Percentiles rank a stretch among this genome's conserved stretches.
These are phyloP conservation scores for Apiosordaria backusii DNA, from an alignment of 495 filamentous ascomycete genomes.

Conservation along the genomic window DNA sequence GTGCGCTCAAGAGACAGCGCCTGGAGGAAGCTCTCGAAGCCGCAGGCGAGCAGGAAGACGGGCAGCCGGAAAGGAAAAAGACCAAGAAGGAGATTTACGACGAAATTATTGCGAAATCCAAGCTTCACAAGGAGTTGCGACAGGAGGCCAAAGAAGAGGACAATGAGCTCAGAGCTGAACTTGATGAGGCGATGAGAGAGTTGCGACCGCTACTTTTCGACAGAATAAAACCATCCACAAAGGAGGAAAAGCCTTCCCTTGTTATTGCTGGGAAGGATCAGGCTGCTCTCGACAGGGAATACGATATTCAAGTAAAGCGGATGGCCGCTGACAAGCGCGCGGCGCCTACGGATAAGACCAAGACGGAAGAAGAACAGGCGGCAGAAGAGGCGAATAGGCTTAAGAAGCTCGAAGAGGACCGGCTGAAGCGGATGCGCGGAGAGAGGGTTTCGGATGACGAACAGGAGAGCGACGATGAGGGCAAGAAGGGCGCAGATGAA, in stretches of 20 bases:
- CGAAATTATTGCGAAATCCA: constrained; percentile 96
- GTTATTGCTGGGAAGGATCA: constrained; percentile 58
- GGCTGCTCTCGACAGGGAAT: constrained; percentile 67
- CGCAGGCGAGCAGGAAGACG: constrained; percentile 42
- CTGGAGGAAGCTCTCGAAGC: constrained; percentile 33
- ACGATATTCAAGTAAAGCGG: constrained; percentile 76
- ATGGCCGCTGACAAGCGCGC: constrained; percentile 79
- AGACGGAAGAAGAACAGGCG: constrained; percentile 84
- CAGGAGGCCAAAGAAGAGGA: constrained; percentile 93
- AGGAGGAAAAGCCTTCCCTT: constrained; percentile 50
- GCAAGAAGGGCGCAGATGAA: constrained; percentile 35
- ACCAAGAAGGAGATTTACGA: constrained; percentile 94
- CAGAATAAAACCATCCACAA: constrained; percentile 25
- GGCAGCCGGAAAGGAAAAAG: constrained; percentile 75
- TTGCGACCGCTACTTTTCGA: constrained; percentile 66
- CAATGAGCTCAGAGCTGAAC: constrained; percentile 61
- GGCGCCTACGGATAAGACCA: constrained; percentile 77
- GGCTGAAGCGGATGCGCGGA: constrained; percentile 71
- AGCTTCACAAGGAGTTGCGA: constrained; percentile 72
- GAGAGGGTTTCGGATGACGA: constrained; percentile 49
- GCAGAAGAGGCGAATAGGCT: constrained; percentile 70
- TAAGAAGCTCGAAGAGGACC: constrained; percentile 74
- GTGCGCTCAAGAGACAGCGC: constrained; percentile 57
- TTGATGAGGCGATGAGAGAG: constrained; percentile 69
- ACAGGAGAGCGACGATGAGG: constrained; percentile 48